phyloP scores from a whole-genome alignment of 768 basidiomycete species.

The Calocybe indica region DNA sequence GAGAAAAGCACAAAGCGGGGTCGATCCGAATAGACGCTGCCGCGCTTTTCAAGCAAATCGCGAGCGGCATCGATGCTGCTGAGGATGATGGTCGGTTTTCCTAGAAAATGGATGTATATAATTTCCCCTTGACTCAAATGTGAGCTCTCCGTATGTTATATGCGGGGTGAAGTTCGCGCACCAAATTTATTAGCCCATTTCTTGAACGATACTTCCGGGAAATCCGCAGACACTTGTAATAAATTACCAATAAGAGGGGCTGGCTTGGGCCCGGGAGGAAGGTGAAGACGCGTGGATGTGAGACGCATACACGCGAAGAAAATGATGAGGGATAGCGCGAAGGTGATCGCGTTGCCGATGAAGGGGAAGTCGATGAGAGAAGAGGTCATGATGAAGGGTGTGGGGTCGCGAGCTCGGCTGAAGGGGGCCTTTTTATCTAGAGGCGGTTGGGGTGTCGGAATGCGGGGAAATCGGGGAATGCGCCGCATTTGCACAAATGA shows the following conservation, averaged over 20 bases:
- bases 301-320: conserved; percentile 19
- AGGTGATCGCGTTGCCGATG: conserved; percentile 5
- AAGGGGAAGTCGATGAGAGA: conserved; percentile 1
- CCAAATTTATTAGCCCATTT: conserved; percentile 40
- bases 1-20: conserved; percentile 41
- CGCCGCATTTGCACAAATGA: too few species aligned
- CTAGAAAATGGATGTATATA: conserved; percentile 33
- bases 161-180: conserved; percentile 14
- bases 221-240: conserved; percentile 34
- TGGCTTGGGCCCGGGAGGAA: conserved; percentile 43
- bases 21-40: conserved; percentile 49
- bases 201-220: conserved; percentile 33
- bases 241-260: conserved; percentile 43
- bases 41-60: conserved; percentile 47
- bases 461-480: too few species aligned
- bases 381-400: not conserved
- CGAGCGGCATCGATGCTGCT: conserved; percentile 38
- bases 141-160: not conserved
- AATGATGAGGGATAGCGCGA: conserved; percentile 5
- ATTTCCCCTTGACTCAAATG: conserved; percentile 31
- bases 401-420: conserved; percentile 5
- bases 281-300: conserved; percentile 17
- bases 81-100: conserved; percentile 43
- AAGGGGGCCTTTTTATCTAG: not conserved
- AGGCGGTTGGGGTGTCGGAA: not conserved